Evolutionary conservation across 179 eudicot species (phyloP).

Genomic region (Spergularia azorica): DNA sequence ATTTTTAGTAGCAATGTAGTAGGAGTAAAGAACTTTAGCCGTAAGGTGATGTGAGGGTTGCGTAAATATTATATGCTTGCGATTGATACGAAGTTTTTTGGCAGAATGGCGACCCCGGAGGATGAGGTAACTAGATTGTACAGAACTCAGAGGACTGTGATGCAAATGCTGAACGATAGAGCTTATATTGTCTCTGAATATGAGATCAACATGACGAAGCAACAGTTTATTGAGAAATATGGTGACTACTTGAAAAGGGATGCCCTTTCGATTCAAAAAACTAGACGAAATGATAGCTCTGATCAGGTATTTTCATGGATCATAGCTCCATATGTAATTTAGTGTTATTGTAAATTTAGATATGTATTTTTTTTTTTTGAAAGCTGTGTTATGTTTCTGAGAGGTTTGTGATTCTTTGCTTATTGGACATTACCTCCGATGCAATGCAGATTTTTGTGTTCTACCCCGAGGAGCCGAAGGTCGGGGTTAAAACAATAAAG

Average conservation of each 20-base stretch:
- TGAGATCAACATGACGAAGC: constrained; percentile 66
- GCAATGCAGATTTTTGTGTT: constrained; percentile 71
- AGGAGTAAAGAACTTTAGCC: not conserved
- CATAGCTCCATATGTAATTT: not conserved
- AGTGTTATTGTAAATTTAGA: not conserved
- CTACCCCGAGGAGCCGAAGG: constrained; percentile 86
- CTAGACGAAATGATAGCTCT: constrained; percentile 54
- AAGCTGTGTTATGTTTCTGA: not conserved
- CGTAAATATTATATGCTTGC: not conserved
- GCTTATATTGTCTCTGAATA: constrained; percentile 66
- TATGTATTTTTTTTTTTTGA: not conserved
- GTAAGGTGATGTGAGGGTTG: not conserved
- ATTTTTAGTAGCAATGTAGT: not conserved
- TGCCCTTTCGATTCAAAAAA: constrained; percentile 60
- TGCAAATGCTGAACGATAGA: constrained; percentile 82
- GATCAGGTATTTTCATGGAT: constrained; percentile 54
- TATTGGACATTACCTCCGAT: not conserved
- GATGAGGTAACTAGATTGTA: constrained; percentile 60
- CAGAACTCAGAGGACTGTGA: constrained; percentile 71
- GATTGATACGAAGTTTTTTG: not conserved
- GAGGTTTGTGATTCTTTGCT: not conserved
- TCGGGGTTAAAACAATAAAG: constrained; percentile 96
- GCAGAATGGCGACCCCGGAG: constrained; percentile 56
- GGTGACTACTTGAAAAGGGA: constrained; percentile 83
- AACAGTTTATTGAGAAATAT: constrained; percentile 53